These are phyloP conservation scores for Medicago arabica DNA, from an alignment of 306 rosid genomes.

Conservation along the genomic window DNA sequence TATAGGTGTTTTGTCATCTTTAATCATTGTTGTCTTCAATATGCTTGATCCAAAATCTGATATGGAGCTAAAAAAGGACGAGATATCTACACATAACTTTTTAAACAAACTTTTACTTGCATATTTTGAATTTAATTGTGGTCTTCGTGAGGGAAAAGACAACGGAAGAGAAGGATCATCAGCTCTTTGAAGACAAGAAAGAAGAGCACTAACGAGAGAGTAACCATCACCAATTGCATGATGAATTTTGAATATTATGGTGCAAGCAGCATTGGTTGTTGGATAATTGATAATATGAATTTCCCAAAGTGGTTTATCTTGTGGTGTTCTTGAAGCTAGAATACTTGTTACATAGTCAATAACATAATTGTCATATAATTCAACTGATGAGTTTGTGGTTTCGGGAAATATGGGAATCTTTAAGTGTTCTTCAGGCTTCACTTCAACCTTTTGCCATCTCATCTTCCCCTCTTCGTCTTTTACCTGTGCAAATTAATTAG, in stretches of 20 bases:
- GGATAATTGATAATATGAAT: conserved; percentile 61
- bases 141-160: conserved; percentile 52
- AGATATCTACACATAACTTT: conserved; percentile 14
- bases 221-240: conserved; percentile 74
- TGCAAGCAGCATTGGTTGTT: conserved; percentile 55
- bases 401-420: conserved; percentile 50
- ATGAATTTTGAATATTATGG: conserved; percentile 50
- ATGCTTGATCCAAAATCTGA: conserved; percentile 43
- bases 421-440: conserved; percentile 58
- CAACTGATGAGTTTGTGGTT: conserved; percentile 18
- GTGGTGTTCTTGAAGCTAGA: conserved; percentile 30
- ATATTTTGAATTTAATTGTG: neutral
- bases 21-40: conserved; percentile 38
- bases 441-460: conserved; percentile 57
- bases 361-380: conserved; percentile 46
- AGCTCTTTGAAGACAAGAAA: conserved; percentile 58
- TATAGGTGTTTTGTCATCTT: conserved; percentile 62
- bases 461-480: conserved; percentile 41
- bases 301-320: conserved; percentile 63
- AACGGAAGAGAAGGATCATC: conserved; percentile 65
- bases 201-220: conserved; percentile 64
- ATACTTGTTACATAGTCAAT: conserved; percentile 49
- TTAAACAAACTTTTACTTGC: neutral
- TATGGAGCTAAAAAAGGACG: conserved; percentile 29
- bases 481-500: conserved; percentile 41